Conservation (phyloP, 352 stramenopile genomes). For the Pseudoperonospora humuli region DNA sequence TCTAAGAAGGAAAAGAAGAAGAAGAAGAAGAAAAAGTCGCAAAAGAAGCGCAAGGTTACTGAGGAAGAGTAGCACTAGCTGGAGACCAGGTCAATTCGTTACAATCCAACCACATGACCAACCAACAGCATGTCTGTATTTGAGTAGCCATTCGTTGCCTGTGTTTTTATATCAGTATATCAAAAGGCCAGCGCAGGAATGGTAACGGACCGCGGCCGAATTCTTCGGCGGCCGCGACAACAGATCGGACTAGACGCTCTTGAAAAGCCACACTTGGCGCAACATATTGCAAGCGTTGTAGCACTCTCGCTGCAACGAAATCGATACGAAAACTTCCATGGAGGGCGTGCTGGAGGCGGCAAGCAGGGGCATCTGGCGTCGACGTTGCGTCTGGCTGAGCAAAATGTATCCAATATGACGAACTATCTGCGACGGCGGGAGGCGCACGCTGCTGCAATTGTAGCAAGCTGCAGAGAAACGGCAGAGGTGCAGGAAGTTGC, state of each 20-base stretch:
- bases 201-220: background rate
- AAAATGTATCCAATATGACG: constrained; percentile 24
- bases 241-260: constrained; percentile 15
- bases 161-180: constrained; percentile 3
- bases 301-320: constrained; percentile 20
- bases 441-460: background rate
- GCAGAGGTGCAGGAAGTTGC: background rate
- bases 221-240: constrained; percentile 2
- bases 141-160: constrained; percentile 15
- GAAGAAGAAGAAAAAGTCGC: constrained; percentile 67
- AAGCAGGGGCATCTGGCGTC: constrained; percentile 15
- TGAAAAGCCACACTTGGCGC: constrained; percentile 11
- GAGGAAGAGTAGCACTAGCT: constrained; percentile 19
- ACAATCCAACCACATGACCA: constrained; percentile 8
- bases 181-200: background rate
- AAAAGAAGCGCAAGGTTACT: constrained; percentile 44
- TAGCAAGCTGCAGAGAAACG: background rate
- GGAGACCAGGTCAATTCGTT: background rate
- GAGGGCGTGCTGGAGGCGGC: background rate
- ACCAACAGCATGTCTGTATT: too few species aligned
- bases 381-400: constrained; percentile 21
- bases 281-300: constrained; percentile 19
- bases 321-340: background rate
- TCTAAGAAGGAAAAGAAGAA: constrained; percentile 58
- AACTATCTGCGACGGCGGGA: constrained; percentile 11